Percentiles rank a stretch among this genome's conserved stretches.
phyloP scores from a whole-genome alignment of 2,329 filamentous ascomycete genomes.

The Albophoma yamanashiensis region DNA sequence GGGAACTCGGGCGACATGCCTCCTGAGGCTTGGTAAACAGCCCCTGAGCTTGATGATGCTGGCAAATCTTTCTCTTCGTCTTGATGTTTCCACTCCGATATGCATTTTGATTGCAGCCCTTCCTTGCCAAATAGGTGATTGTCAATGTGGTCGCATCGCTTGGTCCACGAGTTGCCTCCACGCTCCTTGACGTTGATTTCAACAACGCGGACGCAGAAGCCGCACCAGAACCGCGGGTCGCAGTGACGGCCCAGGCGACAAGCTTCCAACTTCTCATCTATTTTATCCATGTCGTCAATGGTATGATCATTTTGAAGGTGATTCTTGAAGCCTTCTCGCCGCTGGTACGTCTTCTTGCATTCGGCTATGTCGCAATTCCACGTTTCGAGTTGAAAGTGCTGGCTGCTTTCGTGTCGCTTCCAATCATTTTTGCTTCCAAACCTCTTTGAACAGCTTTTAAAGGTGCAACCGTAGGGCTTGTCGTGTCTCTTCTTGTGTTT shows the following conservation, averaged over 20 bases:
- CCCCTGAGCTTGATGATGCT: not conserved
- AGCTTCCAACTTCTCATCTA: constrained; percentile 35
- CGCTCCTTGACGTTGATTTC: constrained; percentile 31
- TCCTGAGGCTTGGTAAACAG: constrained; percentile 5
- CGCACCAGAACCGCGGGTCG: constrained; percentile 71
- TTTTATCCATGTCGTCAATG: constrained; percentile 14
- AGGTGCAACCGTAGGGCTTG: constrained; percentile 75
- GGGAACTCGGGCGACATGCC: not conserved
- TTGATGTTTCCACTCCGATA: constrained; percentile 43
- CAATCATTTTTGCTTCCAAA: constrained; percentile 94
- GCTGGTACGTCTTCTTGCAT: constrained; percentile 51
- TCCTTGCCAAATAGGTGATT: constrained; percentile 51
- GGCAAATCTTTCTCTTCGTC: constrained; percentile 11
- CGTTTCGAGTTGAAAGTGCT: constrained; percentile 61
- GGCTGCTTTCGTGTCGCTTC: constrained; percentile 80
- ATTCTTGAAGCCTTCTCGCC: constrained; percentile 44
- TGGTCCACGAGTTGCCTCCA: constrained; percentile 40
- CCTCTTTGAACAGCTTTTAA: constrained; percentile 51
- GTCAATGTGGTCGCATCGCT: constrained; percentile 62
- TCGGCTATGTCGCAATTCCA: constrained; percentile 55
- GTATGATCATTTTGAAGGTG: constrained; percentile 49
- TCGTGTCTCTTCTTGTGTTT: constrained; percentile 79
- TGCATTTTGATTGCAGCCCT: constrained; percentile 24
- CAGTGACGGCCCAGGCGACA: constrained; percentile 55
- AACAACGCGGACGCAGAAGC: constrained; percentile 59